Percentiles rank a stretch among this genome's conserved stretches.
Conservation (phyloP, 768 basidiomycete genomes). For the Mycena albidolilacea region DNA sequence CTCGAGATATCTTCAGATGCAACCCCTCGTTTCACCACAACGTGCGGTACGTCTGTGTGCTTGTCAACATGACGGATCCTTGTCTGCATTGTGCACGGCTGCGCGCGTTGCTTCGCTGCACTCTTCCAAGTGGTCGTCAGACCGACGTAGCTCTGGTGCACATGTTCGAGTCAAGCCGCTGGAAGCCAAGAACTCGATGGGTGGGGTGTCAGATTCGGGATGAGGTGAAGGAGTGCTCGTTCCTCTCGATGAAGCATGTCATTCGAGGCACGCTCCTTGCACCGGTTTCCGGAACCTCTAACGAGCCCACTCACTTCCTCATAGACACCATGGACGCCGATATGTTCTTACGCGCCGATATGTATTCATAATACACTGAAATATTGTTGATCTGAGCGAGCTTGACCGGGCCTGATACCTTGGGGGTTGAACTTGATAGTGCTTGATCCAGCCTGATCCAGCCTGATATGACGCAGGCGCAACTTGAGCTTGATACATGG, state of each 20-base stretch:
- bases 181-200: constrained; percentile 37
- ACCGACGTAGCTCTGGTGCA: constrained; percentile 32
- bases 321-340: constrained; percentile 32
- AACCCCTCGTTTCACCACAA: constrained; percentile 24
- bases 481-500: neutral
- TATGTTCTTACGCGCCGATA: constrained; percentile 29
- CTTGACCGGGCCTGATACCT: neutral
- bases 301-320: constrained; percentile 24
- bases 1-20: constrained; percentile 29
- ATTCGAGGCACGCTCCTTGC: constrained; percentile 30
- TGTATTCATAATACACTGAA: neutral
- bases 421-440: neutral
- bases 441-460: neutral
- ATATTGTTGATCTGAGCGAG: neutral
- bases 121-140: constrained; percentile 9
- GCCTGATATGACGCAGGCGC: neutral
- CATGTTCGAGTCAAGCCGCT: constrained; percentile 26
- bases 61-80: constrained; percentile 25
- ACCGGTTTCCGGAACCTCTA: constrained; percentile 1
- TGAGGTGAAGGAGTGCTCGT: constrained; percentile 21
- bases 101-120: constrained; percentile 20
- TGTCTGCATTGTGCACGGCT: constrained; percentile 15
- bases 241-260: constrained; percentile 26
- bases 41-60: constrained; percentile 20
- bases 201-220: constrained; percentile 31